Conservation (phyloP, 179 eudicot species). For the Silene noctiflora region DNA sequence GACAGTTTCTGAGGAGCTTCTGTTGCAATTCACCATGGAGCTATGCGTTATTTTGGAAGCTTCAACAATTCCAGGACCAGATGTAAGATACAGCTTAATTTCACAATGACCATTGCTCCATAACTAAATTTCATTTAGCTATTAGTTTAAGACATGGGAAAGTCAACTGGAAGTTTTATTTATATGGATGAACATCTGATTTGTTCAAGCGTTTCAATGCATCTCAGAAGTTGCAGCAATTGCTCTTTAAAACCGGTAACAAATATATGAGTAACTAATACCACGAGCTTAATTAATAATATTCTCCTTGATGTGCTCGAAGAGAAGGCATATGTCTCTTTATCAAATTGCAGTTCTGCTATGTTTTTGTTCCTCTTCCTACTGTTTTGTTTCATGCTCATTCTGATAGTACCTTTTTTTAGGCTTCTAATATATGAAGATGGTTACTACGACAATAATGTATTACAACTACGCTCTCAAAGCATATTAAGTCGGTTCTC, state of each 20-base stretch:
- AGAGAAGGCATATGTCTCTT: no score
- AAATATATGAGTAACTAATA: no score
- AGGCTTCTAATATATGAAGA: constrained; percentile 30
- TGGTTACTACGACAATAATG: constrained; percentile 23
- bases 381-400: neutral
- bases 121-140: no score
- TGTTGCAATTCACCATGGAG: constrained; percentile 60
- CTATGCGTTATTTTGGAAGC: constrained; percentile 82
- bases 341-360: neutral
- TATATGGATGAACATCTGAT: no score
- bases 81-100: constrained; percentile 39
- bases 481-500: constrained; percentile 4
- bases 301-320: no score
- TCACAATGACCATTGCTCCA: neutral
- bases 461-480: constrained; percentile 9
- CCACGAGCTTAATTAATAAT: no score
- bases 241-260: no score
- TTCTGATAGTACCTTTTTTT: neutral
- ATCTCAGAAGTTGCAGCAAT: no score
- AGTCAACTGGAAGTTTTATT: no score
- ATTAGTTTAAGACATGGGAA: no score
- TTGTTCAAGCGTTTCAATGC: no score
- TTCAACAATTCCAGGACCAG: constrained; percentile 36
- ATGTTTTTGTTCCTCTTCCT: no score
- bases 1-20: constrained; percentile 42